A percentile compares a stretch with the other conserved stretches of the same genome.
Conservation (phyloP, 305 asterid species). For the Fraxinus dipetala region DNA sequence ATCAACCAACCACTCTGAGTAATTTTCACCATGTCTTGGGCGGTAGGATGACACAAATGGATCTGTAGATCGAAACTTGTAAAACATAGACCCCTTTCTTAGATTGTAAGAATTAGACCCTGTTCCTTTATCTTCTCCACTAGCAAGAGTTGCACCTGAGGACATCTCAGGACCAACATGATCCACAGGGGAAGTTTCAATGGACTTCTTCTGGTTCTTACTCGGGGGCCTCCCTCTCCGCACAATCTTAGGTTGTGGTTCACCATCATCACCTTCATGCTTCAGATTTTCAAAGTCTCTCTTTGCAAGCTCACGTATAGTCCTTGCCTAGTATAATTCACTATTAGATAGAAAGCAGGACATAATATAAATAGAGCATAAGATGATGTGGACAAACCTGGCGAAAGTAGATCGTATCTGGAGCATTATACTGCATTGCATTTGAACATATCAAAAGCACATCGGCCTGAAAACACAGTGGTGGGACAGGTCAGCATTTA, state of each 20-base stretch:
- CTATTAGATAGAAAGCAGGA: slow-evolving; percentile 23
- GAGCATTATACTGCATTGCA: slow-evolving; percentile 91
- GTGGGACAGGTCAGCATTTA: slow-evolving; percentile 4
- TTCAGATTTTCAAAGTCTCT: slow-evolving; percentile 83
- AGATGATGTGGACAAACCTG: slow-evolving; percentile 56
- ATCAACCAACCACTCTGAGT: slow-evolving; percentile 60
- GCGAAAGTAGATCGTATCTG: slow-evolving; percentile 82
- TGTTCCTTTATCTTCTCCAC: slow-evolving; percentile 57
- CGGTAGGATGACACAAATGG: slow-evolving; percentile 30
- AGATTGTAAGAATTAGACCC: slow-evolving; percentile 67
- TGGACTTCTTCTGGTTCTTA: slow-evolving; percentile 64
- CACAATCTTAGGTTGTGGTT: slow-evolving; percentile 80
- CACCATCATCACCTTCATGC: slow-evolving; percentile 88
- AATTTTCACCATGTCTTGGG: slow-evolving; percentile 67
- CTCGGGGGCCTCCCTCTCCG: slow-evolving; percentile 96
- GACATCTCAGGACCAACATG: slow-evolving; percentile 58
- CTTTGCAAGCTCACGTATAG: slow-evolving; percentile 83
- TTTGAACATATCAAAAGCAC: slow-evolving; percentile 83
- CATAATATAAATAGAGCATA: slow-evolving; percentile 8
- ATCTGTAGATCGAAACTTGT: slow-evolving; percentile 50
- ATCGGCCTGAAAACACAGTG: slow-evolving; percentile 64
- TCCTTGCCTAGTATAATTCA: slow-evolving; percentile 56
- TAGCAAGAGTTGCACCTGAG: slow-evolving; percentile 68
- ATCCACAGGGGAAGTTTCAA: slow-evolving; percentile 53
- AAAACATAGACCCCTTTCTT: slow-evolving; percentile 51